phyloP scores from a whole-genome alignment of 2,329 filamentous ascomycete genomes.

The Apiospora malaysiana region DNA sequence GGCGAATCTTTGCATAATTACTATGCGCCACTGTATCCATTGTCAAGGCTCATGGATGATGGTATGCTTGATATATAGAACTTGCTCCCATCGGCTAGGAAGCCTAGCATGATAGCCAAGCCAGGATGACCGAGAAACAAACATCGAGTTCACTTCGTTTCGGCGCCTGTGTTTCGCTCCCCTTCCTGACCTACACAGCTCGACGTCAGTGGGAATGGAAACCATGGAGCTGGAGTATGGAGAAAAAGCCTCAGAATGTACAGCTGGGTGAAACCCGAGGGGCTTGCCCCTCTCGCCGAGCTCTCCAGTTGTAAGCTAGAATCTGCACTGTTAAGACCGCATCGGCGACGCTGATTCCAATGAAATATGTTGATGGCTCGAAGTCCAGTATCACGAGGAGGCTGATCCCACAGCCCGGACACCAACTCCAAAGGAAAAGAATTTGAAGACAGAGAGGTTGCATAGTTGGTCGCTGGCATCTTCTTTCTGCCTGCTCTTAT shows the following conservation, averaged over 20 bases:
- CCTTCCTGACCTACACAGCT: constrained; percentile 55
- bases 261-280: constrained; percentile 76
- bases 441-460: neutral
- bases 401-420: too few relatives aligned
- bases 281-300: constrained; percentile 68
- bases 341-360: constrained; percentile 88
- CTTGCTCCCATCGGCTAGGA: constrained; percentile 72
- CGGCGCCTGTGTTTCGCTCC: constrained; percentile 72
- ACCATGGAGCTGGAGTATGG: constrained; percentile 93
- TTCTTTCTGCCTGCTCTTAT: neutral
- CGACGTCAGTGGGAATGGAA: constrained; percentile 70
- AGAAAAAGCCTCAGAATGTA: constrained; percentile 71
- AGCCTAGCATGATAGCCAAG: constrained; percentile 73
- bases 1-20: neutral
- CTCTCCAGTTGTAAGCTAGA: constrained; percentile 75
- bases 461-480: neutral
- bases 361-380: constrained; percentile 63
- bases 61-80: constrained; percentile 58
- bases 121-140: constrained; percentile 73
- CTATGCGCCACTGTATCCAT: neutral
- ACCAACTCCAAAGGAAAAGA: neutral
- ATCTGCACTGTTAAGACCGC: constrained; percentile 78
- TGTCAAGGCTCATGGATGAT: neutral
- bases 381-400: neutral
- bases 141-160: constrained; percentile 79